phyloP scores from a whole-genome alignment of 192 early-diverging fungal genomes.

The Mortierella alpina region DNA sequence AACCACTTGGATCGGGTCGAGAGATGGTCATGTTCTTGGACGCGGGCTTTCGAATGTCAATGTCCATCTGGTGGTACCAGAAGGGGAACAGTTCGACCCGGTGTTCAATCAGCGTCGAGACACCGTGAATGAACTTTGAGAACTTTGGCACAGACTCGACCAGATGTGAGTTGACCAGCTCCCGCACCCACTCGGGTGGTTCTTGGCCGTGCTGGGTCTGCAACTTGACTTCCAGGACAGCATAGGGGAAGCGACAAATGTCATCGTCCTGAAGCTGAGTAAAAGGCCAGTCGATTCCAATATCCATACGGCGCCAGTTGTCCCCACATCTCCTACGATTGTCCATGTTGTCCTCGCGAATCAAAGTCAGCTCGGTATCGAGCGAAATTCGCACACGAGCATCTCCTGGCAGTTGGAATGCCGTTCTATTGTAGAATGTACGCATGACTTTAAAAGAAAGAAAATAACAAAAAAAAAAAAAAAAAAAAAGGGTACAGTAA shows the following conservation, averaged over 20 bases:
- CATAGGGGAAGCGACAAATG: slow-evolving; percentile 94
- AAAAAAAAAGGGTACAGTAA: neutral
- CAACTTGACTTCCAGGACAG: slow-evolving; percentile 97
- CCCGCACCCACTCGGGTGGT: slow-evolving; percentile 93
- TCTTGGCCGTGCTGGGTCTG: slow-evolving; percentile 92
- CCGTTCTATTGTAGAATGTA: slow-evolving; percentile 98
- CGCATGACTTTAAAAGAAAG: slow-evolving; percentile 78
- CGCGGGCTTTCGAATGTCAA: slow-evolving; percentile 88
- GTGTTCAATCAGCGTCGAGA: slow-evolving; percentile 85
- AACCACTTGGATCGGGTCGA: slow-evolving; percentile 59
- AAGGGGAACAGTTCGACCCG: slow-evolving; percentile 87
- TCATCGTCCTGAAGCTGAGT: slow-evolving; percentile 87
- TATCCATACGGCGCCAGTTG: slow-evolving; percentile 97
- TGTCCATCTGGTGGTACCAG: slow-evolving; percentile 96
- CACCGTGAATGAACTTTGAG: slow-evolving; percentile 97
- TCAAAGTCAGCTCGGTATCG: slow-evolving; percentile 97
- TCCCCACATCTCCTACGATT: slow-evolving; percentile 76
- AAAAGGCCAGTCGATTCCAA: slow-evolving; percentile 92
- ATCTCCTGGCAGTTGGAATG: slow-evolving; percentile 98
- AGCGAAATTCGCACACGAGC: slow-evolving; percentile 96
- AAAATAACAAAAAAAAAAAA: slow-evolving; percentile 39
- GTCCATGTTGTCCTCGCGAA: slow-evolving; percentile 94
- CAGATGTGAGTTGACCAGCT: slow-evolving; percentile 89
- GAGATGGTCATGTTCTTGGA: slow-evolving; percentile 64
- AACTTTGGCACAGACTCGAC: slow-evolving; percentile 97